Evolutionary conservation across 371 early-diverging fungal species (phyloP).

Genomic region (Saksenaea oblongispora): DNA sequence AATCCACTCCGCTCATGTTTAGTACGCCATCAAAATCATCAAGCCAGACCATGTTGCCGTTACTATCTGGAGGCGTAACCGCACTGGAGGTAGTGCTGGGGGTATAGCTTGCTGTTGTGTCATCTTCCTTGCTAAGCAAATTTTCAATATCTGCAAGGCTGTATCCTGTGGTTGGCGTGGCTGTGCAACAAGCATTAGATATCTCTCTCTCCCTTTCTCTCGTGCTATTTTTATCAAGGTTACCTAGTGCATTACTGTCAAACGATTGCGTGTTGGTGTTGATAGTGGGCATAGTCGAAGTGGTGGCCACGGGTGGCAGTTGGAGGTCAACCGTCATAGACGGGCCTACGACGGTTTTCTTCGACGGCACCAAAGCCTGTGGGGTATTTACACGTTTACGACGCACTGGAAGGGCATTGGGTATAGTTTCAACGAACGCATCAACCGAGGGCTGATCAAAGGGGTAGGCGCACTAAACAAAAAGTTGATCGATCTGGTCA

Average conservation of each 20-base stretch:
- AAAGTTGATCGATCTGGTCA: neutral
- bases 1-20: neutral
- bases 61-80: neutral
- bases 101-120: neutral
- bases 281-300: neutral
- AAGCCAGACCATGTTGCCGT: neutral
- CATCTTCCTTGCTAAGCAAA: neutral
- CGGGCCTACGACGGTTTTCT: neutral
- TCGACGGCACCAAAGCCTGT: neutral
- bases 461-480: neutral
- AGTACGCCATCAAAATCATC: neutral
- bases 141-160: conserved; percentile 1
- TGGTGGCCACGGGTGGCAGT: neutral
- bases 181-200: neutral
- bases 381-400: neutral
- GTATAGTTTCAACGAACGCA: neutral
- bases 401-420: neutral
- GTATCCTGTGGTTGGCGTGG: neutral
- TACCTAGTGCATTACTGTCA: neutral
- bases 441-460: neutral
- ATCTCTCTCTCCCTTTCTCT: neutral
- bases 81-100: neutral
- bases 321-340: neutral
- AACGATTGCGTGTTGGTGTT: neutral
- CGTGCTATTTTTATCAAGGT: neutral